These are phyloP conservation scores for Luvunga scandens DNA, from an alignment of 345 rosid genomes.

Conservation along the genomic window DNA sequence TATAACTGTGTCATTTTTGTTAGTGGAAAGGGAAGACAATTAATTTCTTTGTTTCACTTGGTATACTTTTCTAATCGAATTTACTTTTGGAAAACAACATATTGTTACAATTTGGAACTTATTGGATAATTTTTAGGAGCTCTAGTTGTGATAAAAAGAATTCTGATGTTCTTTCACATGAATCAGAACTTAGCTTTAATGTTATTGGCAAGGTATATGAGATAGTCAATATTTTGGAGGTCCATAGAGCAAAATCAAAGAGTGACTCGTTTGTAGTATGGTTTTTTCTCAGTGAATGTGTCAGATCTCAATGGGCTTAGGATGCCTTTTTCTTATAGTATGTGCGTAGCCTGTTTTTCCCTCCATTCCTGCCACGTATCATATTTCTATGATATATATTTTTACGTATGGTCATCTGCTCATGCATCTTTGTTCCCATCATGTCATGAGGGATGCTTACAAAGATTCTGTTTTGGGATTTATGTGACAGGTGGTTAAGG, in stretches of 20 bases:
- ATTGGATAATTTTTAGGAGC: background rate
- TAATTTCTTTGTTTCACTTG: background rate
- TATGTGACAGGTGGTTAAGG: slow-evolving; percentile 76
- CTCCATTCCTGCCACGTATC: background rate
- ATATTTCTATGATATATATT: background rate
- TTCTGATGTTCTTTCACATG: background rate
- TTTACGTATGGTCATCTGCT: background rate
- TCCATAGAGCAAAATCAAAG: background rate
- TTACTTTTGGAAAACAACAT: background rate
- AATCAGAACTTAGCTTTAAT: background rate
- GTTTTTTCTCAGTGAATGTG: background rate
- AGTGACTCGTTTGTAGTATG: background rate
- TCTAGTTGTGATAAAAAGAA: background rate
- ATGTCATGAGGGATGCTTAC: background rate
- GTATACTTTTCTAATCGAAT: background rate
- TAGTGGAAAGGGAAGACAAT: background rate
- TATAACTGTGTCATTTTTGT: background rate
- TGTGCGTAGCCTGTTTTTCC: background rate
- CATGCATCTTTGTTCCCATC: background rate
- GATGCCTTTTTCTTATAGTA: background rate
- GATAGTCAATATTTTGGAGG: background rate
- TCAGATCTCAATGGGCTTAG: background rate
- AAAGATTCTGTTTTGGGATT: background rate
- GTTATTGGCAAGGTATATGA: background rate
- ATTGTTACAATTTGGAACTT: background rate